Conservation (phyloP, 2,329 filamentous ascomycete genomes). For the Neonectria punicea region DNA sequence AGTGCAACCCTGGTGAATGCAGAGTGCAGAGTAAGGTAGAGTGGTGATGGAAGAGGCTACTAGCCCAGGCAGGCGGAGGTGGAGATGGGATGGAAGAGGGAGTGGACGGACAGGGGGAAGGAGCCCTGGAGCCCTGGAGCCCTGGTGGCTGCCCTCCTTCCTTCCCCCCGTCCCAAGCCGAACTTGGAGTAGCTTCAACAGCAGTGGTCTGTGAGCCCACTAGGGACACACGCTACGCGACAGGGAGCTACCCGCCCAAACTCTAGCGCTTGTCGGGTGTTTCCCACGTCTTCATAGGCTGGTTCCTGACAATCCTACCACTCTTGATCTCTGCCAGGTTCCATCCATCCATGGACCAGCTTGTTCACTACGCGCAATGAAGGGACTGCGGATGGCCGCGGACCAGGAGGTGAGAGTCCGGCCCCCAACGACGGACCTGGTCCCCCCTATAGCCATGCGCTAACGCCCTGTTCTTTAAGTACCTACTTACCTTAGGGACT, state of each 20-base stretch:
- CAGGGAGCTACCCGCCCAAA: conserved; percentile 2
- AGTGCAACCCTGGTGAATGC: background rate
- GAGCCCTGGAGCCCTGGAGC: background rate
- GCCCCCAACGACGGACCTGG: background rate
- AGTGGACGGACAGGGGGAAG: too few relatives aligned
- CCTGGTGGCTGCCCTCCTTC: background rate
- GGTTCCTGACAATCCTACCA: background rate
- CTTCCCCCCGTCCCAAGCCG: conserved; percentile 28
- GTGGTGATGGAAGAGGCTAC: background rate
- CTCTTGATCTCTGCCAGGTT: background rate
- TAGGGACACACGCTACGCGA: conserved; percentile 23
- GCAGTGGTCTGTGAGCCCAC: conserved; percentile 37
- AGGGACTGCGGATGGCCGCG: background rate
- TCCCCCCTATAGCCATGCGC: background rate
- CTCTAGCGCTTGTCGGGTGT: background rate
- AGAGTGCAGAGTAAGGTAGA: background rate
- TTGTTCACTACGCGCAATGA: background rate
- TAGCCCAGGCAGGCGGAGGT: background rate
- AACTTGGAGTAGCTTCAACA: conserved; percentile 33
- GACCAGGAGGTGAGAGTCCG: background rate
- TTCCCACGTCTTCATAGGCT: background rate
- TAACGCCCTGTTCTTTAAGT: background rate
- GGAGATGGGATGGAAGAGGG: background rate
- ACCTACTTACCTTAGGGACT: too few relatives aligned
- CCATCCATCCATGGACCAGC: background rate